Evolutionary conservation across 441 rosid genomes (phyloP), one percentile per base, ranked within the genome.

Genomic region (Cnidoscolus chayamansa): DNA sequence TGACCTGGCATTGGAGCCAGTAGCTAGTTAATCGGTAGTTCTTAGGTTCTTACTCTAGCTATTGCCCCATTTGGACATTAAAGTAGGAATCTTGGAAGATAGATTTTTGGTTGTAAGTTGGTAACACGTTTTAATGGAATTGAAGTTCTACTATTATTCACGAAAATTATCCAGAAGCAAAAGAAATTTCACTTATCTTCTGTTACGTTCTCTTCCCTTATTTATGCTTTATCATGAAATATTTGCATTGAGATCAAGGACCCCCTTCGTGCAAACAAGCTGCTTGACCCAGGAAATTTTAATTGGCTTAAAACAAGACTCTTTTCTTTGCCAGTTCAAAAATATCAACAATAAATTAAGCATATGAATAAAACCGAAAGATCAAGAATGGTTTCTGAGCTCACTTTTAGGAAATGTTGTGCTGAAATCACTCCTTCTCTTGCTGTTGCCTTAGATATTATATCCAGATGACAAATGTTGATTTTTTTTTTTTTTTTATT

Each of bases 1-100:
- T 69, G 45, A 57, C 53, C 19, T 56, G 64, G 72, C 55, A 19
- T 69, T 69, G 64, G 32, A 20, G 51, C 55, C 72, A 20, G 15
- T 40, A 69, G 63, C 57, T 48, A n/a, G 11, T 45, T 35, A 16
- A 12, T 15, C 0, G 30, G 10, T 70, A 70, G 57, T 59, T 59
- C 15, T 25, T 20, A 67, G 64, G 51, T 59, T 70, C 3, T 9
- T 58, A 59, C 16, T 16, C 12, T 10, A 70, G 47, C 63, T 13
- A 31, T 59, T 15, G n/a, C 4, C 47, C 47, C 63, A 20, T 68
- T 25, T 56, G 63, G 54, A 20, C 15, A 43, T 40, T 10, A 31
- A 70, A 58, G 54, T 45, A 69, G 51, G 65, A 59, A 47, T 58
- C 2, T 10, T 70, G 43, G 64, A 59, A 59, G 57, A 13, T 57